Conservation (phyloP, 305 asterid genomes). For the Fraxinus greggii region DNA sequence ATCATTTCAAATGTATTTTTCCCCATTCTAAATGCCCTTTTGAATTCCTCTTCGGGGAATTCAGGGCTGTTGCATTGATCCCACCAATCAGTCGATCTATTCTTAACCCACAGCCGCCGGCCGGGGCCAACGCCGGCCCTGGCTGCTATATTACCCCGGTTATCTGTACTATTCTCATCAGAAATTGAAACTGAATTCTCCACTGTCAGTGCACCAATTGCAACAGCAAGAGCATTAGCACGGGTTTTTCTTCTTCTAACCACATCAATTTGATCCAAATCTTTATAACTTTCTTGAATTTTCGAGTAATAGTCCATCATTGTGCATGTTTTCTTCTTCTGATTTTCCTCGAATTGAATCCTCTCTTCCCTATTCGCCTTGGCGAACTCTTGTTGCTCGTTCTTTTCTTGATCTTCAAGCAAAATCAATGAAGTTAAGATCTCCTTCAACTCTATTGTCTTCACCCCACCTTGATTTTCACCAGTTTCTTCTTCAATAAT, state of each 20-base stretch:
- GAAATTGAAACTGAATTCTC: slow-evolving; percentile 29
- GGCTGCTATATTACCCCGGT: slow-evolving; percentile 17
- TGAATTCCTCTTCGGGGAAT: slow-evolving; percentile 85
- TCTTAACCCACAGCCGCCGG: slow-evolving; percentile 87
- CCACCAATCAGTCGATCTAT: slow-evolving; percentile 92
- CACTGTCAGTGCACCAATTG: slow-evolving; percentile 26
- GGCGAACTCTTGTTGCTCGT: slow-evolving; percentile 44
- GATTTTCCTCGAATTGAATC: slow-evolving; percentile 49
- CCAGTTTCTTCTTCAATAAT: slow-evolving; percentile 20
- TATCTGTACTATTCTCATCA: background rate
- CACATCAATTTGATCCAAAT: slow-evolving; percentile 41
- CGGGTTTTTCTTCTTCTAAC: slow-evolving; percentile 48
- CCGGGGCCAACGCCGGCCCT: slow-evolving; percentile 39
- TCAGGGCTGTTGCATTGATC: slow-evolving; percentile 90
- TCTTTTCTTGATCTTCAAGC: slow-evolving; percentile 72
- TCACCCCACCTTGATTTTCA: slow-evolving; percentile 45
- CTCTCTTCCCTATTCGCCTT: slow-evolving; percentile 45
- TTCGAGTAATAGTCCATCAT: slow-evolving; percentile 61
- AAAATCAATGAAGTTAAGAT: slow-evolving; percentile 64
- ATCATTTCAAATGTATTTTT: slow-evolving; percentile 79
- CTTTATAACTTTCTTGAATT: slow-evolving; percentile 39
- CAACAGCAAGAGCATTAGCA: slow-evolving; percentile 35
- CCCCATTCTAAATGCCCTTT: slow-evolving; percentile 87
- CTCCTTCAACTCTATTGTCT: slow-evolving; percentile 72
- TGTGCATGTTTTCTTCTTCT: slow-evolving; percentile 38